These are phyloP conservation scores for Rhizopogon roseolus DNA, from an alignment of 768 basidiomycete genomes.

Conservation along the genomic window DNA sequence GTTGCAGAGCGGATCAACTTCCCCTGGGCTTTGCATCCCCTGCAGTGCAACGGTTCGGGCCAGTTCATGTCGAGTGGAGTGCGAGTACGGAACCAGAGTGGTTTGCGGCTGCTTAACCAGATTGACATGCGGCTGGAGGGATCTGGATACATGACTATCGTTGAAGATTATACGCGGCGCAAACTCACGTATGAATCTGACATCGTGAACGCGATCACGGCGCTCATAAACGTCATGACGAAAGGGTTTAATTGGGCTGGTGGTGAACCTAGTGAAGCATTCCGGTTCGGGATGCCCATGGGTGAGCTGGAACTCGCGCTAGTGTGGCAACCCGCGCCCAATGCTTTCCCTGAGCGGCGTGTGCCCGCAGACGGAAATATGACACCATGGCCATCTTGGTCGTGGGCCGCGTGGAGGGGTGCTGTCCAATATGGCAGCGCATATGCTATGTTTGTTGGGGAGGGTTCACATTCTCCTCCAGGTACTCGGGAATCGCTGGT, in stretches of 20 bases:
- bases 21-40: too few relatives aligned
- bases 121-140: too few relatives aligned
- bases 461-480: background rate
- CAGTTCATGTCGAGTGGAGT: too few relatives aligned
- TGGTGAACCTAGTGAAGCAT: background rate
- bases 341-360: constrained; percentile 7
- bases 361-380: background rate
- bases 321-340: constrained; percentile 17
- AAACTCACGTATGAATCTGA: background rate
- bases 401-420: constrained; percentile 22
- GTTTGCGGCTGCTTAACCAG: too few relatives aligned
- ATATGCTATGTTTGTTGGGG: background rate
- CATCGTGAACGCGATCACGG: background rate
- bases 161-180: background rate
- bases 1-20: constrained; percentile 4
- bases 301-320: constrained; percentile 11
- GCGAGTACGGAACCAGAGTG: too few relatives aligned
- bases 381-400: constrained; percentile 17
- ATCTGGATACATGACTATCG: background rate
- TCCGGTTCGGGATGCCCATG: background rate
- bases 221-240: background rate
- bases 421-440: constrained; percentile 1
- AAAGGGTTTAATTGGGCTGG: background rate
- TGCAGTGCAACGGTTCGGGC: too few relatives aligned
- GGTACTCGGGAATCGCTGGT: constrained; percentile 12